Percentiles rank a stretch among this genome's conserved stretches.
These are phyloP conservation scores for Copromyces sp. DNA, from an alignment of 495 filamentous ascomycete genomes.

Conservation along the genomic window DNA sequence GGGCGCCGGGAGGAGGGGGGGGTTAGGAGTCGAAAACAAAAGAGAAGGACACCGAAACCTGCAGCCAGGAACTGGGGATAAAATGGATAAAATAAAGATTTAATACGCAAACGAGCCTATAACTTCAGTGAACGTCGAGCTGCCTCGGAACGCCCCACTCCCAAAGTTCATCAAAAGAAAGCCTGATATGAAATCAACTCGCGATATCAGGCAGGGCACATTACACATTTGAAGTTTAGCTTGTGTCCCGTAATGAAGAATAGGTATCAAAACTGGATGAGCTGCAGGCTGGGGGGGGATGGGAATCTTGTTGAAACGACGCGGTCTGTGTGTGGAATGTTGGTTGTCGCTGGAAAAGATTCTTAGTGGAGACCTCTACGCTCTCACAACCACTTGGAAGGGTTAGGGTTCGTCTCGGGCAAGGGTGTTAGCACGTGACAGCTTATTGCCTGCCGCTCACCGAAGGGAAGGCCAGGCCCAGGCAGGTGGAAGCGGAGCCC, in stretches of 20 bases:
- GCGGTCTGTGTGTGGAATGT: not conserved
- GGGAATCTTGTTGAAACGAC: not conserved
- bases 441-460: not conserved
- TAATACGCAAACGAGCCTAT: not conserved
- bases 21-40: not conserved
- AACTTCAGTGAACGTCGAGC: not conserved
- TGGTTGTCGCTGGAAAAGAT: not conserved
- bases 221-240: not conserved
- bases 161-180: not conserved
- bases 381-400: not conserved
- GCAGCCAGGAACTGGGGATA: not conserved
- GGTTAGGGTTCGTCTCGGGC: not conserved
- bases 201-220: not conserved
- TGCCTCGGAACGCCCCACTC: not conserved
- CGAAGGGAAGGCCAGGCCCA: not conserved
- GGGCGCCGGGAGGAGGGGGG: conserved; percentile 1
- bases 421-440: not conserved
- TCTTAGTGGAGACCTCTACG: not conserved
- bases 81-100: not conserved
- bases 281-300: not conserved
- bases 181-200: not conserved
- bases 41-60: not conserved
- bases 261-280: not conserved
- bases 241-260: not conserved
- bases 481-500: conserved; percentile 5